Base-by-base conservation (phyloP, 306 rosid species). In the Hippophae tibetana region DNA sequence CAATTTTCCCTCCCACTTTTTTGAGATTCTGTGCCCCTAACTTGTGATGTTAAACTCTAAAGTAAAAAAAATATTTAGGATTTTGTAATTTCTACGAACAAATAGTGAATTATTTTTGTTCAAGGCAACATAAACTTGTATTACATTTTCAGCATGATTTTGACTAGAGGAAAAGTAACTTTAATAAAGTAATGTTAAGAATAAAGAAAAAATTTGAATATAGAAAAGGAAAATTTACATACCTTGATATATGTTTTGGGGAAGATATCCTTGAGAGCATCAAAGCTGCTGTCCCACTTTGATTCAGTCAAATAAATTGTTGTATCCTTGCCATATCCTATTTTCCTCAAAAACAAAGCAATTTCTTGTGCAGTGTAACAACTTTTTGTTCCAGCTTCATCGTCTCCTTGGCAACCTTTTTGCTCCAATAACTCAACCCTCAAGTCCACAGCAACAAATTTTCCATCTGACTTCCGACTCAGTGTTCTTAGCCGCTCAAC, bases 241-340 rank as follows among this genome's bases (percentile, higher is more conserved):
- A 93, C 95, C 99, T 93, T 93, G 14, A 84, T 86, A 46, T 88
- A 88, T 27, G 99, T 86, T 77, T 86, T 93, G 12, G 97, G 97
- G 72, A 86, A 88, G 69, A 82, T 51, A 67, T 93, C 99, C 80
- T 93, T 93, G 47, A 93, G 83, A 72, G 78, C 78, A 69, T 88
- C 95, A 55, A 93, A 90, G 79, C 89, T 80, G 74, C 69, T 68
- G 64, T 82, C 86, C 99, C 99, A 88, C 66, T 86, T 88, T 42
- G 99, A 81, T 76, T 88, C 86, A 59, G 99, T 93, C 69, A 93
- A 78, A 75, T 93, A 93, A 25, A 93, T 68, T 26, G 99, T 84
- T 49, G 99, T 87, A 56, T 84, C 95, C 81, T 93, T 88, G n/a
- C 74, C 62, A 52, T 81, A 88, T 45, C 94, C 89, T 26, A 82